These are phyloP conservation scores for Quercus suber DNA, from an alignment of 306 rosid genomes.

Conservation along the genomic window DNA sequence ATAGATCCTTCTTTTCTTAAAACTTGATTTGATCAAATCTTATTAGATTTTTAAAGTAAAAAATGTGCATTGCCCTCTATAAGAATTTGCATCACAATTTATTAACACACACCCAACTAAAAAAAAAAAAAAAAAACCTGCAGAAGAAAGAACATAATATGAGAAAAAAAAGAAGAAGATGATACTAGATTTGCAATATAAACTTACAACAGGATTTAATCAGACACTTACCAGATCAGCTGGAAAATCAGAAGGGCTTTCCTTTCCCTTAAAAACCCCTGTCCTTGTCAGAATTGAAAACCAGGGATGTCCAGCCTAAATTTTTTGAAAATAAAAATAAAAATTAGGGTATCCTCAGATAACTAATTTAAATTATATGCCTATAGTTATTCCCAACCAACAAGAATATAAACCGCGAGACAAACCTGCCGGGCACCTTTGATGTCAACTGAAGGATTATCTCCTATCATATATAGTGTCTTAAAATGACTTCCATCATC, in stretches of 20 bases:
- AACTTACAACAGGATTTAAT: constrained; percentile 3
- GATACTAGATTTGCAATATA: neutral
- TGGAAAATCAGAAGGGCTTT: constrained; percentile 50
- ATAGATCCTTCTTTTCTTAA: neutral
- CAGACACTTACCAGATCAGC: constrained; percentile 49
- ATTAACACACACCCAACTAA: no score
- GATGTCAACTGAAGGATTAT: constrained; percentile 88
- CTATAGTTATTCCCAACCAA: neutral
- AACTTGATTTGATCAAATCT: no score
- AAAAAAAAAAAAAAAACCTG: no score
- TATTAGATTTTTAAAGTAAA: no score
- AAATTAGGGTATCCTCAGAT: constrained; percentile 8
- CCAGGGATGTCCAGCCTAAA: constrained; percentile 92
- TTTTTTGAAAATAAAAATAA: constrained; percentile 9
- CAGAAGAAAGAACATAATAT: no score
- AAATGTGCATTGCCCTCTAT: no score
- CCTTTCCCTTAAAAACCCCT: constrained; percentile 87
- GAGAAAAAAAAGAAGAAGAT: neutral
- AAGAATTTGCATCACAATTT: no score
- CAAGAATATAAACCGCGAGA: constrained; percentile 18
- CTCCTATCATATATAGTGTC: constrained; percentile 88
- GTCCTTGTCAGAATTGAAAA: constrained; percentile 93
- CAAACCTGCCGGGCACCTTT: constrained; percentile 75
- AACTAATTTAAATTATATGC: constrained; percentile 1
- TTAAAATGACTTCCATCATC: constrained; percentile 41